Percentiles rank a stretch among this genome's conserved stretches.
phyloP scores from a whole-genome alignment of 1,139 yeast species.

The Yamadazyma dendronema region DNA sequence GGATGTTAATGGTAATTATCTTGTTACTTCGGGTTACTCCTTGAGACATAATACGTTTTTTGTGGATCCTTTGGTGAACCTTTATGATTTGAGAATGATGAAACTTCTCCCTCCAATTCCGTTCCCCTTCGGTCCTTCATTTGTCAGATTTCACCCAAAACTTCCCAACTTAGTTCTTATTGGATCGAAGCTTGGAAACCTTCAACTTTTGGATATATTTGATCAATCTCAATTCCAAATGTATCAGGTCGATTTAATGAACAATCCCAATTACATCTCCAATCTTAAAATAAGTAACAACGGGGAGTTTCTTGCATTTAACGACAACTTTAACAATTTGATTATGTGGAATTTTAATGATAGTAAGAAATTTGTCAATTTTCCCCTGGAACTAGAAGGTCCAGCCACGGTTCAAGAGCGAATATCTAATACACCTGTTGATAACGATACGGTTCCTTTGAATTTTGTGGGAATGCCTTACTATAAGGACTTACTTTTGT shows the following conservation, averaged over 20 bases:
- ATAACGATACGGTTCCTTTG: conserved; percentile 52
- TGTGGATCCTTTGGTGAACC: conserved; percentile 77
- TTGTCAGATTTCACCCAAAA: conserved; percentile 82
- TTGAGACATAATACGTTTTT: conserved; percentile 41
- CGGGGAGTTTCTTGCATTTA: conserved; percentile 75
- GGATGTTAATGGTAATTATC: conserved; percentile 71
- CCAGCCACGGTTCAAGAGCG: conserved; percentile 35
- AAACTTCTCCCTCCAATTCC: conserved; percentile 77
- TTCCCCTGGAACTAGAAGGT: conserved; percentile 50
- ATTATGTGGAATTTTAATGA: conserved; percentile 71
- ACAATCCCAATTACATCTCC: conserved; percentile 36
- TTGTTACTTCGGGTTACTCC: conserved; percentile 83
- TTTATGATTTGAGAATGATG: conserved; percentile 77
- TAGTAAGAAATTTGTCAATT: conserved; percentile 43
- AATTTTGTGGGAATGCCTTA: conserved; percentile 83
- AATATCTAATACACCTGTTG: conserved; percentile 15
- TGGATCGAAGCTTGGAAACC: conserved; percentile 74
- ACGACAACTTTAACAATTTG: conserved; percentile 62
- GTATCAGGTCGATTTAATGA: conserved; percentile 57
- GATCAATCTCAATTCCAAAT: conserved; percentile 67
- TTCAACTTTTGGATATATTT: conserved; percentile 80
- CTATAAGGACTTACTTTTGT: conserved; percentile 72
- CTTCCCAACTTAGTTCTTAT: conserved; percentile 75
- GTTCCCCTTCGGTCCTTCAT: conserved; percentile 87
- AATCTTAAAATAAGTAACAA: conserved; percentile 69